These are phyloP conservation scores for Fusarium virguliforme DNA, from an alignment of 2,329 filamentous ascomycete species.

Conservation along the genomic window DNA sequence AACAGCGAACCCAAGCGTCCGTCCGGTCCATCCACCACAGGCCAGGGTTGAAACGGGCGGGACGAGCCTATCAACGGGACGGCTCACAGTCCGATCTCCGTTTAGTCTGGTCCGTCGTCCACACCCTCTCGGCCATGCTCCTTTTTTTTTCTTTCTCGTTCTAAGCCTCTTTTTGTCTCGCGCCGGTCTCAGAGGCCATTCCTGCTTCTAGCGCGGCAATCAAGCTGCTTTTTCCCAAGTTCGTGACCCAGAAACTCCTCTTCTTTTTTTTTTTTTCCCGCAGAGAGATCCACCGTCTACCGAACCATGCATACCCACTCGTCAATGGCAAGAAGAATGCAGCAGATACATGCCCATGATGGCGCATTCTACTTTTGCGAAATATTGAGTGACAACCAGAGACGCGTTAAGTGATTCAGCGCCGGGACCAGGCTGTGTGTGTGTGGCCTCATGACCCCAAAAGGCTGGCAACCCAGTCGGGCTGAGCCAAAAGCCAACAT, in stretches of 20 bases:
- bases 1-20: conserved; percentile 39
- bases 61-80: conserved; percentile 47
- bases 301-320: conserved; percentile 13
- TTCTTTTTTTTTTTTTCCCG: conserved; percentile 37
- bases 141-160: background rate
- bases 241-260: conserved; percentile 22
- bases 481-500: conserved; percentile 10
- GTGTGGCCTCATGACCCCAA: conserved; percentile 10
- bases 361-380: background rate
- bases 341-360: background rate
- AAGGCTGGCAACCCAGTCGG: conserved; percentile 12
- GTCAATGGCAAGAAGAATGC: background rate
- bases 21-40: conserved; percentile 28
- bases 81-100: conserved; percentile 40
- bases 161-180: conserved; percentile 38
- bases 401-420: conserved; percentile 1
- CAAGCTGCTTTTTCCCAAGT: conserved; percentile 12
- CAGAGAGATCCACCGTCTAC: conserved; percentile 26
- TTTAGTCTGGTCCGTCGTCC: conserved; percentile 21
- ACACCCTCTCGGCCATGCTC: conserved; percentile 18
- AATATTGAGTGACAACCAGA: background rate
- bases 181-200: conserved; percentile 30
- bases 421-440: background rate
- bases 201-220: conserved; percentile 29
- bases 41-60: conserved; percentile 33